phyloP scores from a whole-genome alignment of 495 filamentous ascomycete genomes.

The Annulohypoxylon stygium region DNA sequence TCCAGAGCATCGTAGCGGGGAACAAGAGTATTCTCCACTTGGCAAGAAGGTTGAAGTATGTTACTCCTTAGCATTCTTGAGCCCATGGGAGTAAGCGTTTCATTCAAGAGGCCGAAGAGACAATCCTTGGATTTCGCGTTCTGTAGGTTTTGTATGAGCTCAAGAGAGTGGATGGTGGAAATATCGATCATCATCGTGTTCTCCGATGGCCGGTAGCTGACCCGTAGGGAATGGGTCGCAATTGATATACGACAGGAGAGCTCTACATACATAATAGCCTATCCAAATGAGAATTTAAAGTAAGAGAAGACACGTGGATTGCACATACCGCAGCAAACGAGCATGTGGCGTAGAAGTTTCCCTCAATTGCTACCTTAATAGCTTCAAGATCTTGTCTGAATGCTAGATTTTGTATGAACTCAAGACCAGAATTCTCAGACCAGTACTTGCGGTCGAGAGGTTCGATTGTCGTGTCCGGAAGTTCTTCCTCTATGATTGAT shows the following conservation, averaged over 20 bases:
- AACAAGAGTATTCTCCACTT: constrained; percentile 68
- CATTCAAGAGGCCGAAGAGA: constrained; percentile 86
- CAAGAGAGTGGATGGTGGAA: constrained; percentile 84
- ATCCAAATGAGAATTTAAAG: constrained; percentile 15
- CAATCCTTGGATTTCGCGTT: constrained; percentile 79
- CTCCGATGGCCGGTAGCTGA: constrained; percentile 89
- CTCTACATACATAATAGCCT: constrained; percentile 89
- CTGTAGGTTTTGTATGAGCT: constrained; percentile 90
- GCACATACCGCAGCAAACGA: constrained; percentile 84
- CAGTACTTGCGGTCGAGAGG: constrained; percentile 86
- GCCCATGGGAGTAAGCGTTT: constrained; percentile 90
- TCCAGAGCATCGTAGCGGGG: constrained; percentile 85
- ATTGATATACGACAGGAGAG: constrained; percentile 72
- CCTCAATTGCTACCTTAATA: constrained; percentile 80
- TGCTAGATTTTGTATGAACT: constrained; percentile 82
- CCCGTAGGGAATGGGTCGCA: constrained; percentile 79
- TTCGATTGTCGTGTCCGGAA: constrained; percentile 68
- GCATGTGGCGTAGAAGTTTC: constrained; percentile 91
- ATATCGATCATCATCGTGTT: constrained; percentile 96
- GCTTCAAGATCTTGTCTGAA: constrained; percentile 82
- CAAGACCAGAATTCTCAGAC: constrained; percentile 84
- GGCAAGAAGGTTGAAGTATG: constrained; percentile 90
- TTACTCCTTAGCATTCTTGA: constrained; percentile 82
- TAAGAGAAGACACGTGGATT: neutral
- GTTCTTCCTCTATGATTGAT: constrained; percentile 77